These are phyloP conservation scores for Wallacemonas sp. DNA, from an alignment of 208 protist species.

Conservation along the genomic window DNA sequence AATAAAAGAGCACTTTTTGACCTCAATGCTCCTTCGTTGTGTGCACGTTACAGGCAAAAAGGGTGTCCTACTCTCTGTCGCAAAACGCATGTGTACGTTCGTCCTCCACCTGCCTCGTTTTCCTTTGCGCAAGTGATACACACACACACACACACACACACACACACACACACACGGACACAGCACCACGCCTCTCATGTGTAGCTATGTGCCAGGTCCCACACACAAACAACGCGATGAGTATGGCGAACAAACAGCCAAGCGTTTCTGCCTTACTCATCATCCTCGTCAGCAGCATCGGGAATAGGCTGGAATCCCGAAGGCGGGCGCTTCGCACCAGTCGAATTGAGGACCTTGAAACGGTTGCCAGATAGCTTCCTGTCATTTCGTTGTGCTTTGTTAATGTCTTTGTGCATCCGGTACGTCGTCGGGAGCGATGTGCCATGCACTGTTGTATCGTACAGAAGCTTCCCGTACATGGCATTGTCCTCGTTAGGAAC, in stretches of 20 bases:
- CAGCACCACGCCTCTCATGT: not conserved
- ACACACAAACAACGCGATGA: not conserved
- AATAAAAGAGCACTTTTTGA: no score
- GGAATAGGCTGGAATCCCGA: slow-evolving; percentile 83
- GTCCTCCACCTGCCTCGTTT: no score
- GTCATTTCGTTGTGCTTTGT: slow-evolving; percentile 91
- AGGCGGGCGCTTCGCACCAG: slow-evolving; percentile 81
- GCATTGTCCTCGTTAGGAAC: slow-evolving; percentile 90
- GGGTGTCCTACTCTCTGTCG: no score
- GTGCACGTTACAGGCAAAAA: no score
- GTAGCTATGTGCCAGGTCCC: not conserved
- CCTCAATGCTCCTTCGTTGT: no score
- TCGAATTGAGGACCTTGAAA: slow-evolving; percentile 78
- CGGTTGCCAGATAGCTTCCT: slow-evolving; percentile 86
- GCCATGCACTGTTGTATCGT: slow-evolving; percentile 87
- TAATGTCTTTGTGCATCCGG: slow-evolving; percentile 92
- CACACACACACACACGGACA: not conserved
- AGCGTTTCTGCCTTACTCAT: slow-evolving; percentile 53
- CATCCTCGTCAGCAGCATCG: slow-evolving; percentile 73
- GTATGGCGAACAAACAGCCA: no score
- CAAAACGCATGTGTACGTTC: no score
- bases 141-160: not conserved
- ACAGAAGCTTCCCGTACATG: slow-evolving; percentile 90
- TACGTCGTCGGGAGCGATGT: slow-evolving; percentile 85
- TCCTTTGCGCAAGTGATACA: no score